phyloP scores from a whole-genome alignment of 2,329 filamentous ascomycete species.

The Fusarium sacchari region DNA sequence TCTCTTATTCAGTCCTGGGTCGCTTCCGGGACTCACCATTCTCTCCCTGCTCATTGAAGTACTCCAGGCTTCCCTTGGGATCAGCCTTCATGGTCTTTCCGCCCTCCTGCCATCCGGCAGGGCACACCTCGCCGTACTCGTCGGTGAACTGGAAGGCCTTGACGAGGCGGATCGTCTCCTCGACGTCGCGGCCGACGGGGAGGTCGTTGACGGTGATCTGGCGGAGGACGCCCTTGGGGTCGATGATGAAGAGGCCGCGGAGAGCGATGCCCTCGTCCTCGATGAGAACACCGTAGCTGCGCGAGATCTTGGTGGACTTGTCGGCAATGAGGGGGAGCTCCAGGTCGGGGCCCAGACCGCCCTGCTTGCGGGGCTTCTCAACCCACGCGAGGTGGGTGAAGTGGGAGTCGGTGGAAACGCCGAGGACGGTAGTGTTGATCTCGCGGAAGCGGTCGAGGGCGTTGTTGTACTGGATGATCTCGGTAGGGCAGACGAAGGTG shows the following conservation, averaged over 20 bases:
- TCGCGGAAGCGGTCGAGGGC: conserved; percentile 67
- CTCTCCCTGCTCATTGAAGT: conserved; percentile 50
- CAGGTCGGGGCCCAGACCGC: conserved; percentile 68
- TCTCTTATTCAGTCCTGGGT: conserved; percentile 24
- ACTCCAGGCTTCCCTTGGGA: conserved; percentile 61
- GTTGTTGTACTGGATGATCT: conserved; percentile 73
- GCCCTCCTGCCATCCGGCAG: conserved; percentile 60
- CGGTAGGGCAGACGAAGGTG: conserved; percentile 74
- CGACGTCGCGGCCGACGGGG: conserved; percentile 71
- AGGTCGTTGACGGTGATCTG: conserved; percentile 75
- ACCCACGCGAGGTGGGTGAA: conserved; percentile 68
- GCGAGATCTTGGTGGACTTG: conserved; percentile 68
- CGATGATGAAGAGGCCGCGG: conserved; percentile 73
- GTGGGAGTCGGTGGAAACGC: conserved; percentile 70
- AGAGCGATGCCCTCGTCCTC: conserved; percentile 72
- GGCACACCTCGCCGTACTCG: conserved; percentile 81
- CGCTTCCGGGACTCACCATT: conserved; percentile 39
- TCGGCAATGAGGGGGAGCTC: conserved; percentile 71
- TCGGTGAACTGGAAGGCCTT: conserved; percentile 85
- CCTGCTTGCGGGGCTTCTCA: conserved; percentile 66
- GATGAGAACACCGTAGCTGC: conserved; percentile 71
- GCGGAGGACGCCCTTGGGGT: conserved; percentile 68
- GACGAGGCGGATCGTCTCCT: conserved; percentile 72
- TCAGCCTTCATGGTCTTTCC: conserved; percentile 62
- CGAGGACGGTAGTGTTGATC: conserved; percentile 69